These are phyloP conservation scores for Pseudohalonectria lignicola DNA, from an alignment of 2,329 filamentous ascomycete genomes.

Conservation along the genomic window DNA sequence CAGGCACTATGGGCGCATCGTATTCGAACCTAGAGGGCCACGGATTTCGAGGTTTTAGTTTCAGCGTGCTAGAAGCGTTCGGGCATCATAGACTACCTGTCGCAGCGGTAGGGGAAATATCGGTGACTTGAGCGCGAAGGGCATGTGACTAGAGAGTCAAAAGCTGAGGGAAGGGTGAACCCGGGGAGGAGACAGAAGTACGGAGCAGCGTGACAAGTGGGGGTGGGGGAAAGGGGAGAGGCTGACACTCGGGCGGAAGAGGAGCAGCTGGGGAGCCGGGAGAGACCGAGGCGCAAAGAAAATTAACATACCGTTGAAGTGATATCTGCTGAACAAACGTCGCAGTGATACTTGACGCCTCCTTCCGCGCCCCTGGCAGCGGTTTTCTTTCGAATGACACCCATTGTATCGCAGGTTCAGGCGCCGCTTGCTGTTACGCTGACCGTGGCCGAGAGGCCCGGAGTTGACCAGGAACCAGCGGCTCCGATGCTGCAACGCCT, in stretches of 20 bases:
- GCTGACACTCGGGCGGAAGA: not conserved
- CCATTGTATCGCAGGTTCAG: conserved; percentile 45
- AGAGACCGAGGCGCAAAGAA: not conserved
- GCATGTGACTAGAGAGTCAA: too few relatives aligned
- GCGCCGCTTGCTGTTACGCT: too few relatives aligned
- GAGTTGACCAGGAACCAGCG: conserved; percentile 8
- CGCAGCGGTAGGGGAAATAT: too few relatives aligned
- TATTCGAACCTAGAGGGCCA: conserved; percentile 85
- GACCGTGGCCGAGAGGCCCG: too few relatives aligned
- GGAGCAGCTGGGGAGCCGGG: conserved; percentile 4
- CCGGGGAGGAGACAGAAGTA: not conserved
- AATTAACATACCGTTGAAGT: conserved; percentile 72
- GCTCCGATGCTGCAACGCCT: conserved; percentile 8
- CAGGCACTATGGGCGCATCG: conserved; percentile 75
- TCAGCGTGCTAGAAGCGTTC: not conserved
- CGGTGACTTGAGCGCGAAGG: too few relatives aligned
- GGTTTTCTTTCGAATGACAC: conserved; percentile 93
- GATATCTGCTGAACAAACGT: conserved; percentile 92
- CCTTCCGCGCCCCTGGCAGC: conserved; percentile 75
- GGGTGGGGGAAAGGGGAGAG: not conserved
- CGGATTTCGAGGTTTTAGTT: too few relatives aligned
- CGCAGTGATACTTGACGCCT: conserved; percentile 92
- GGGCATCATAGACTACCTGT: too few relatives aligned
- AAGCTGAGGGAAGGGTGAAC: too few relatives aligned
- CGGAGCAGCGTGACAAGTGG: not conserved